Conservation (phyloP, 306 rosid species). For the Dryas drummondii region DNA sequence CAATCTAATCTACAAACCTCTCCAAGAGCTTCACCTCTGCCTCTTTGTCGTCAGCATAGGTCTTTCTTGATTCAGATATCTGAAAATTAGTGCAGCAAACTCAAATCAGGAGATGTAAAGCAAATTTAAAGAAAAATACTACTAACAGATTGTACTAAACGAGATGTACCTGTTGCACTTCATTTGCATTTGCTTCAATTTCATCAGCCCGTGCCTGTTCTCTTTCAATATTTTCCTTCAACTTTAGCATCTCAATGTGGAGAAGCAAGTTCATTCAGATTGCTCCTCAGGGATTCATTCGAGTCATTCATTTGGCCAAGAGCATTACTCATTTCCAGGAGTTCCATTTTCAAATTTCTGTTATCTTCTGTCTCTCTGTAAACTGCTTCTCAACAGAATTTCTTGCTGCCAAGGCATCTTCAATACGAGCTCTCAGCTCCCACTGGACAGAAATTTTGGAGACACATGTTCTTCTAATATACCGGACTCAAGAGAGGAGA, state of each 20-base stretch:
- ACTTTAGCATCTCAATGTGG: slow-evolving; percentile 48
- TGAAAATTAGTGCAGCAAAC: slow-evolving; percentile 36
- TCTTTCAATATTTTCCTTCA: slow-evolving; percentile 57
- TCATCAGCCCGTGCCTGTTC: slow-evolving; percentile 65
- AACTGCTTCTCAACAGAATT: slow-evolving; percentile 56
- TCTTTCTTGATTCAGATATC: slow-evolving; percentile 66
- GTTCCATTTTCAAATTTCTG: slow-evolving; percentile 68
- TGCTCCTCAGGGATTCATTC: slow-evolving; percentile 44
- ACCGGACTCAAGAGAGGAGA: slow-evolving; percentile 57
- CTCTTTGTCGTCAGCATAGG: slow-evolving; percentile 73
- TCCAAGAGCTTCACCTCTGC: slow-evolving; percentile 80
- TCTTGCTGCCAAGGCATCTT: slow-evolving; percentile 49
- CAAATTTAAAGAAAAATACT: neutral
- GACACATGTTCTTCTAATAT: slow-evolving; percentile 49
- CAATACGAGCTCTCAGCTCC: slow-evolving; percentile 45
- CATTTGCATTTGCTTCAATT: slow-evolving; percentile 60
- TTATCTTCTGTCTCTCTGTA: slow-evolving; percentile 48
- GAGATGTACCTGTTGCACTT: slow-evolving; percentile 67
- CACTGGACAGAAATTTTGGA: slow-evolving; percentile 37
- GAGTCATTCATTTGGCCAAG: slow-evolving; percentile 55
- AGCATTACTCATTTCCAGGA: slow-evolving; percentile 57
- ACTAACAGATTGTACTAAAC: neutral
- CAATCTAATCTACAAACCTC: slow-evolving; percentile 90
- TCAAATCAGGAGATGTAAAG: slow-evolving; percentile 16
- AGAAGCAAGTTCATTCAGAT: slow-evolving; percentile 54